Conservation (phyloP, 805 yeast genomes). For the Kodamaea fukazawae region DNA sequence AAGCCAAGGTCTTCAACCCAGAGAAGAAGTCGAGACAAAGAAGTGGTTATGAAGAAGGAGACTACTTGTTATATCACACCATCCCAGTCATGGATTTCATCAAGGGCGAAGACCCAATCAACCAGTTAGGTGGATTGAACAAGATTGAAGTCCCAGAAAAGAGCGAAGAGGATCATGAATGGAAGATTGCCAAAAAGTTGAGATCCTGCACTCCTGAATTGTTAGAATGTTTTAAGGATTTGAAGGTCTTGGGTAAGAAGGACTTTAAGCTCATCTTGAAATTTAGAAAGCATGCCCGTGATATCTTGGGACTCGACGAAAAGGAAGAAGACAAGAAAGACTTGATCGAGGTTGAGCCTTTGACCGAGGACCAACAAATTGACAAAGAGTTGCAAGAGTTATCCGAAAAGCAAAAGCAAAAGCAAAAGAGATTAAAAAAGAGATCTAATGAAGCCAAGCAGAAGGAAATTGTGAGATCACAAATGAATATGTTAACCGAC, state of each 20-base stretch:
- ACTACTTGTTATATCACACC: slow-evolving; percentile 66
- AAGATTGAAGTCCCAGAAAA: slow-evolving; percentile 57
- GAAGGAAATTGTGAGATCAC: slow-evolving; percentile 86
- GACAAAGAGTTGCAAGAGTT: slow-evolving; percentile 79
- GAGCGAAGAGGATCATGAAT: slow-evolving; percentile 52
- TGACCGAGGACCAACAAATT: slow-evolving; percentile 86
- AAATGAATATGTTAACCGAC: slow-evolving; percentile 94
- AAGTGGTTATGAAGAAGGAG: slow-evolving; percentile 97
- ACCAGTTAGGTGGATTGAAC: slow-evolving; percentile 70
- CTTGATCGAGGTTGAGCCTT: slow-evolving; percentile 61
- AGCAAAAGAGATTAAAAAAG: slow-evolving; percentile 77
- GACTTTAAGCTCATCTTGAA: slow-evolving; percentile 82
- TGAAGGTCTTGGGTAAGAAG: slow-evolving; percentile 89
- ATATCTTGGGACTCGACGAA: slow-evolving; percentile 63
- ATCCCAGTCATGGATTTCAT: slow-evolving; percentile 79
- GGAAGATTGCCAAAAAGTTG: slow-evolving; percentile 68
- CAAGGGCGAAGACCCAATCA: slow-evolving; percentile 77
- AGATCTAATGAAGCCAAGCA: slow-evolving; percentile 78
- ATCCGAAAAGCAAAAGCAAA: slow-evolving; percentile 65
- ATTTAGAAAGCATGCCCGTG: slow-evolving; percentile 89
- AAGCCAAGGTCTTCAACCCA: slow-evolving; percentile 92
- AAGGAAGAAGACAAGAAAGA: slow-evolving; percentile 47
- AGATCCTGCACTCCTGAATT: slow-evolving; percentile 78
- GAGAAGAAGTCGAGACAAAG: slow-evolving; percentile 87
- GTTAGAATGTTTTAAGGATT: slow-evolving; percentile 80